These are phyloP conservation scores for Metarhizium guizhouense DNA, from an alignment of 2,329 filamentous ascomycete genomes.

Conservation along the genomic window DNA sequence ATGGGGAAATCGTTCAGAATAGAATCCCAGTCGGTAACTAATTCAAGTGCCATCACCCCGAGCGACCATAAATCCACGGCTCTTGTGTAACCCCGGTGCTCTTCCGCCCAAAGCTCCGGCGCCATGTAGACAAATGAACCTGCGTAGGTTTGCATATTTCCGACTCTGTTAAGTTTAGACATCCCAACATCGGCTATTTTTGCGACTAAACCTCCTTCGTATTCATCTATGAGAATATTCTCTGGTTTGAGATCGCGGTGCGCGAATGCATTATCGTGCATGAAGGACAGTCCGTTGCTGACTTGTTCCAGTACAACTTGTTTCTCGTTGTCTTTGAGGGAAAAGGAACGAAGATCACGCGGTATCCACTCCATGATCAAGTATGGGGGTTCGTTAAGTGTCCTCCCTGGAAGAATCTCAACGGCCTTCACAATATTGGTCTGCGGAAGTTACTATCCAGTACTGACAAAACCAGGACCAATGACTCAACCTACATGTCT, in stretches of 20 bases:
- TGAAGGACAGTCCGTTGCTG: not conserved
- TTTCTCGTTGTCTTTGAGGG: not conserved
- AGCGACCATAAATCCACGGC: no score
- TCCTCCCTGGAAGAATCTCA: not conserved
- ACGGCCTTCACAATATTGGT: not conserved
- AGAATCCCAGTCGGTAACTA: not conserved
- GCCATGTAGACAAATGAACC: not conserved
- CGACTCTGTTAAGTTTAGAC: not conserved
- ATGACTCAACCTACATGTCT: not conserved
- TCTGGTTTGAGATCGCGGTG: not conserved
- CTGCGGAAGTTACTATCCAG: not conserved
- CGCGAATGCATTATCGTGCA: not conserved
- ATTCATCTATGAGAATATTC: not conserved
- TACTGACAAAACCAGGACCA: not conserved
- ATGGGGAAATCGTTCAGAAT: not conserved
- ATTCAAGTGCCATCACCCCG: not conserved
- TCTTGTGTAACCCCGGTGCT: not conserved
- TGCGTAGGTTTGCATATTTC: not conserved
- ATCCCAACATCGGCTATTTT: not conserved
- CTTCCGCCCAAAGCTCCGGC: not conserved
- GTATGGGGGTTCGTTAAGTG: not conserved
- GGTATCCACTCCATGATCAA: not conserved
- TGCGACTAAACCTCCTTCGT: not conserved
- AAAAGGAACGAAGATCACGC: not conserved
- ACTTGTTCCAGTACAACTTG: not conserved